Evolutionary conservation across 768 basidiomycete species (phyloP).

Genomic region (Suillus ampliporus): DNA sequence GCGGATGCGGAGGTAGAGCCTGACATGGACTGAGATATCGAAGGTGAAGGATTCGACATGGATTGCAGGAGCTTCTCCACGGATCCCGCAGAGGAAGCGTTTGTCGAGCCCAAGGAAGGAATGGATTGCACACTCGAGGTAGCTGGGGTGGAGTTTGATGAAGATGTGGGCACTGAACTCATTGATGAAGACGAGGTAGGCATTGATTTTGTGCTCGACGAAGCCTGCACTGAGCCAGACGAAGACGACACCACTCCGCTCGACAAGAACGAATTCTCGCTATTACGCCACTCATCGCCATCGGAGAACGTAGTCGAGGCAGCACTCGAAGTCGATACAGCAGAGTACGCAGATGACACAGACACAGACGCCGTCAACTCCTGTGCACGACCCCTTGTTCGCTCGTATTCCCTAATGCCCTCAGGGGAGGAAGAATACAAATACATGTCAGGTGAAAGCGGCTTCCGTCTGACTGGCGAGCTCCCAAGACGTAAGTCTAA

Average conservation of each 20-base stretch:
- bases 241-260: not conserved
- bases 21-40: conserved; percentile 4
- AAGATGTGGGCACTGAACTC: not conserved
- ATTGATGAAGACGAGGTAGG: not conserved
- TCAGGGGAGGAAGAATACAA: conserved; percentile 2
- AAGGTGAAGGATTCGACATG: not conserved
- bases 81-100: not conserved
- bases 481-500: not conserved
- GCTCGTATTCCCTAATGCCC: not conserved
- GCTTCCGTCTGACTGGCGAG: not conserved
- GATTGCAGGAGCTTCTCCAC: conserved; percentile 4
- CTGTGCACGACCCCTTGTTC: conserved; percentile 12
- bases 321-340: conserved; percentile 22
- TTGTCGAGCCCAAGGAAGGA: not conserved
- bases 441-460: not conserved
- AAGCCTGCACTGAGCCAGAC: not conserved
- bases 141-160: not conserved
- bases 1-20: conserved; percentile 22
- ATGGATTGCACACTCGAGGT: conserved; percentile 7
- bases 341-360: conserved; percentile 33
- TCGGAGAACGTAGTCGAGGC: conserved; percentile 24
- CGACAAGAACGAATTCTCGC: conserved; percentile 1
- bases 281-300: not conserved
- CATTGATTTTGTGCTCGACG: conserved; percentile 2
- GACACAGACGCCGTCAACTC: conserved; percentile 32